Evolutionary conservation across 2,329 filamentous ascomycete genomes (phyloP).

Genomic region (Hymenoscyphus albidus): DNA sequence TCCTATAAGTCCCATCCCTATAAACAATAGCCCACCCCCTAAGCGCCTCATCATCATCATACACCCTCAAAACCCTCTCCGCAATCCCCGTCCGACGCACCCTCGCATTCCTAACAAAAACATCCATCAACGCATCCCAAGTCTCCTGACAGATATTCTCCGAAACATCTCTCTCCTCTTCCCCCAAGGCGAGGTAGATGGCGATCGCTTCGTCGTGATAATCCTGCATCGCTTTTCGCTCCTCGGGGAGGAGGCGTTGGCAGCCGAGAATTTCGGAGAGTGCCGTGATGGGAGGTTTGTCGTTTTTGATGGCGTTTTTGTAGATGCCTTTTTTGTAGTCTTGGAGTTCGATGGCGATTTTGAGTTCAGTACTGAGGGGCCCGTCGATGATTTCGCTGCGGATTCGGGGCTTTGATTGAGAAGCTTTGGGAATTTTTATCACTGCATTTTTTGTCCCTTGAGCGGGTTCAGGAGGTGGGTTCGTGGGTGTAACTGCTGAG

Average conservation of each 20-base stretch:
- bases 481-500: too few relatives aligned
- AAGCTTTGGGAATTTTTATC: not conserved
- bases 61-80: not conserved
- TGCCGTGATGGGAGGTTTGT: not conserved
- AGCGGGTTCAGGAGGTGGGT: too few relatives aligned
- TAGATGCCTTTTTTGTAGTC: not conserved
- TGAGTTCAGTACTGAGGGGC: not conserved
- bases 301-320: not conserved
- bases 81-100: not conserved
- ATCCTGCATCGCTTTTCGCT: not conserved
- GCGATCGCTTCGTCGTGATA: not conserved
- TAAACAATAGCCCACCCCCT: not conserved
- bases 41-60: not conserved
- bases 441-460: not conserved
- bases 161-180: not conserved
- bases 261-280: not conserved
- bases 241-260: not conserved
- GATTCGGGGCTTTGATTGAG: not conserved
- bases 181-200: not conserved
- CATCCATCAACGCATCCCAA: not conserved
- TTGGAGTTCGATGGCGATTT: not conserved
- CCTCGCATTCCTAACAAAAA: not conserved
- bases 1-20: not conserved
- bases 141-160: not conserved
- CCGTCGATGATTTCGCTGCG: not conserved